These are phyloP conservation scores for Podospora australis DNA, from an alignment of 495 filamentous ascomycete genomes.

Conservation along the genomic window DNA sequence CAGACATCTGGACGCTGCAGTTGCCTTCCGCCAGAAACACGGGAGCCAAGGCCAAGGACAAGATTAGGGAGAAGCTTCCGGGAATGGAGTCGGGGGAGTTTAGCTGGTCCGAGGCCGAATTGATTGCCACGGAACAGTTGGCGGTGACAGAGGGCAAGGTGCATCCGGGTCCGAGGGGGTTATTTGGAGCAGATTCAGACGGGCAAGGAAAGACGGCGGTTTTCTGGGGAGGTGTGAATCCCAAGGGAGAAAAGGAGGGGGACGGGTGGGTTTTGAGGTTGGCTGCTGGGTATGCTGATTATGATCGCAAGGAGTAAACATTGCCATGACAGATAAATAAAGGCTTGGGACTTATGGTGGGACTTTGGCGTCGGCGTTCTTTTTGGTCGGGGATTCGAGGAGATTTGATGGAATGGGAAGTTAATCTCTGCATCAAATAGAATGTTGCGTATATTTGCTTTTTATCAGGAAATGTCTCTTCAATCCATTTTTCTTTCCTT, in stretches of 20 bases:
- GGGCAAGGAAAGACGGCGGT: conserved; percentile 37
- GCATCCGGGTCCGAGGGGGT: conserved; percentile 46
- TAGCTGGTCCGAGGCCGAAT: conserved; percentile 44
- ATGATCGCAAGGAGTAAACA: conserved; percentile 21
- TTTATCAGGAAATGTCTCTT: too few relatives aligned
- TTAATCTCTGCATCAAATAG: too few relatives aligned
- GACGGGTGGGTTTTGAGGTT: conserved; percentile 48
- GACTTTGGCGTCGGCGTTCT: too few relatives aligned
- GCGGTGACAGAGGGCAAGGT: conserved; percentile 35
- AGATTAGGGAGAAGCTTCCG: conserved; percentile 34
- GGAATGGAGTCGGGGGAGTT: conserved; percentile 34
- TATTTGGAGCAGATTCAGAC: conserved; percentile 39
- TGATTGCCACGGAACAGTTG: conserved; percentile 37
- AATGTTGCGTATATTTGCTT: too few relatives aligned
- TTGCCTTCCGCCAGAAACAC: conserved; percentile 37
- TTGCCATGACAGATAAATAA: not conserved
- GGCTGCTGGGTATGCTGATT: conserved; percentile 26
- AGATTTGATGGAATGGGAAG: too few relatives aligned
- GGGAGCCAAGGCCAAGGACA: conserved; percentile 47
- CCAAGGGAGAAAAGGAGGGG: conserved; percentile 40
- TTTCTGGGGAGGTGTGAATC: conserved; percentile 48
- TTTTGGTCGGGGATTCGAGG: too few relatives aligned
- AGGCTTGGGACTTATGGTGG: not conserved
- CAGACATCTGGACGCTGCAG: conserved; percentile 49
- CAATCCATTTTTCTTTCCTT: too few relatives aligned